Base-by-base conservation (phyloP, 257 asterid species). In the Jacaranda mimosifolia region DNA sequence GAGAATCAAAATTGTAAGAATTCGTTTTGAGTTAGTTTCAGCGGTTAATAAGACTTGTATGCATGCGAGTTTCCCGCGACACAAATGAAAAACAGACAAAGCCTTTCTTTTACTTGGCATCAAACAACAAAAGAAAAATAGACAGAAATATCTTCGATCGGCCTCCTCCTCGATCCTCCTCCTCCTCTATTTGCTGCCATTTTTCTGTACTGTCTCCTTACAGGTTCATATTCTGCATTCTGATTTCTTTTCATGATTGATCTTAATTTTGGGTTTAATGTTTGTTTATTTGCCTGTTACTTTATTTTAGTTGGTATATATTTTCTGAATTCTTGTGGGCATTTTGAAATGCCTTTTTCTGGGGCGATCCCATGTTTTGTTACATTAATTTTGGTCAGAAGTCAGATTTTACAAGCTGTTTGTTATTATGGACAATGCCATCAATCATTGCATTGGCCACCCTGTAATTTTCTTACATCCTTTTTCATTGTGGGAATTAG, bases 1-100 rank as follows among this genome's bases (percentile, higher is more conserved):
- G 32, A 26, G 32, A 26, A 26, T 26, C 32, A 26, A 26, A 26
- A 2, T 26, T 26, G 32, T 26, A 26, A 26, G 32, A 26, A 26
- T 26, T 26, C 36, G 18, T 32, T 21, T 48, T 12, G 65, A 39
- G 66, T 70, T 52, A 55, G 64, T 75, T 71, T 80, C 65, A 60
- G 81, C 55, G 88, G 88, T 72, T 77, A 64, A 53, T 68, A 74
- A 48, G 52, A 81, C 35, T 46, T 74, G 57, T 62, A 39, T 76
- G 62, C 66, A 57, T 57, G 72, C 87, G 79, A 82, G 21, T 40
- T 87, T 78, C 84, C 79, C 84, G 91, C 83, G 53, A 81, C 63
- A 68, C 79, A 69, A 4, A 63, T 42, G 68, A 63, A 79, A 74
- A 75, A 69, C 59, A 73, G 8, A 40, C 4, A 55, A 36, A 7